These are phyloP conservation scores for Fusarium napiforme DNA, from an alignment of 2,329 filamentous ascomycete species.

Conservation along the genomic window DNA sequence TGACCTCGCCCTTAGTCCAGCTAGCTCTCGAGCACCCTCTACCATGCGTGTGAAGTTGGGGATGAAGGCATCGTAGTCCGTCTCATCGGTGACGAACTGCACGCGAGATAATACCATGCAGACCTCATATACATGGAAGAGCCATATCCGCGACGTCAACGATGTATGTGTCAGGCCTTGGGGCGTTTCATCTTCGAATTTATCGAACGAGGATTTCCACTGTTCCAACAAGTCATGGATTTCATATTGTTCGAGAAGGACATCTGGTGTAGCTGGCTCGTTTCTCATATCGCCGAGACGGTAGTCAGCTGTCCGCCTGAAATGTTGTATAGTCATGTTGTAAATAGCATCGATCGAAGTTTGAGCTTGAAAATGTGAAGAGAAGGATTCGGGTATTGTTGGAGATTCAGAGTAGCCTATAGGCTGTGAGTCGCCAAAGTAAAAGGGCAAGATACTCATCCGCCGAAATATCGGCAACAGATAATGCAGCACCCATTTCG, in stretches of 20 bases:
- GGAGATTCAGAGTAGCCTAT: not conserved
- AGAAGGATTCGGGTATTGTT: not conserved
- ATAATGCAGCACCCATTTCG: constrained; percentile 2
- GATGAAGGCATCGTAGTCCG: constrained; percentile 4
- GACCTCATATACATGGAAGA: constrained; percentile 13
- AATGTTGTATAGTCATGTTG: constrained; percentile 17
- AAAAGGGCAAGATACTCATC: constrained; percentile 15
- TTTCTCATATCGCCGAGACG: constrained; percentile 7
- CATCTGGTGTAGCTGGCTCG: not conserved
- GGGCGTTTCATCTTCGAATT: not conserved
- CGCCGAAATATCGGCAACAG: constrained; percentile 7
- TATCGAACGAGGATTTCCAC: constrained; percentile 11
- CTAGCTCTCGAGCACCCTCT: not conserved
- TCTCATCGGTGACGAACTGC: not conserved
- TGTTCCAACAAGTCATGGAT: not conserved
- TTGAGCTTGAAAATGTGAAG: constrained; percentile 1
- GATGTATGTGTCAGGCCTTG: not conserved
- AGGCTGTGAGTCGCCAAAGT: constrained; percentile 18
- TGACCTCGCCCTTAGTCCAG: not conserved
- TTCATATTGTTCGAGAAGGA: constrained; percentile 5
- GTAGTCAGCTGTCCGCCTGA: constrained; percentile 2
- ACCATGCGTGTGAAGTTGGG: constrained; percentile 15
- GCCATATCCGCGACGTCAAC: constrained; percentile 2
- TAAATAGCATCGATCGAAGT: not conserved
- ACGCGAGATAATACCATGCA: constrained; percentile 5